A percentile compares a stretch with the other conserved stretches of the same genome.
These are phyloP conservation scores for Warburgia ugandensis DNA, from an alignment of 164 flowering plant genomes.

Conservation along the genomic window DNA sequence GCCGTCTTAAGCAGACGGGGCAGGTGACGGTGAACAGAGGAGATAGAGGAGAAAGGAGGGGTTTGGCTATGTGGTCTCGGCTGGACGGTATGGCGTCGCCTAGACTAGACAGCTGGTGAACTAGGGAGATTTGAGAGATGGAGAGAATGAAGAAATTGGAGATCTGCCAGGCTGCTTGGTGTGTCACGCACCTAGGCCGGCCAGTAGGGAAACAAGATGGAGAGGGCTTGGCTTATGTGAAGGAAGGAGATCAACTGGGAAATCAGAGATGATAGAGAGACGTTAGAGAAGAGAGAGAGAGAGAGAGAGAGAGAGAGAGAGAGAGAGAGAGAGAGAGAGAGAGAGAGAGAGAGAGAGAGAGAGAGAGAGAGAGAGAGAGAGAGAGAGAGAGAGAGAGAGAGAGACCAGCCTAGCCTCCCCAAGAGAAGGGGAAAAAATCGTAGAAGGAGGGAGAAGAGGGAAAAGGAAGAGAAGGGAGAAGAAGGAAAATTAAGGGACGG, in stretches of 20 bases:
- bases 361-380: neutral
- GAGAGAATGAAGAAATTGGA: neutral
- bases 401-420: too few relatives aligned
- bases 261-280: too few relatives aligned
- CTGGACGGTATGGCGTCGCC: too few relatives aligned
- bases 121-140: too few relatives aligned
- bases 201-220: too few relatives aligned
- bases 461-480: neutral
- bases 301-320: conserved; percentile 1
- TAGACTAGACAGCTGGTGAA: too few relatives aligned
- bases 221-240: too few relatives aligned
- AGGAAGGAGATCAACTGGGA: too few relatives aligned
- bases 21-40: too few relatives aligned
- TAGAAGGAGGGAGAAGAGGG: neutral
- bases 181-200: too few relatives aligned
- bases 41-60: neutral
- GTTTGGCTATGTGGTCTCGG: neutral
- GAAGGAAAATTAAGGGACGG: too few relatives aligned
- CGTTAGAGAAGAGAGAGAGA: neutral
- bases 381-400: neutral
- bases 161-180: neutral
- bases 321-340: conserved; percentile 1
- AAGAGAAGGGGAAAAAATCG: neutral
- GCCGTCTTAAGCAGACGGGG: too few relatives aligned
- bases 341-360: neutral